Evolutionary conservation across 1,284 basidiomycete genomes (phyloP), one percentile per base, ranked within the genome.

Genomic region (Trichosporon sp.): DNA sequence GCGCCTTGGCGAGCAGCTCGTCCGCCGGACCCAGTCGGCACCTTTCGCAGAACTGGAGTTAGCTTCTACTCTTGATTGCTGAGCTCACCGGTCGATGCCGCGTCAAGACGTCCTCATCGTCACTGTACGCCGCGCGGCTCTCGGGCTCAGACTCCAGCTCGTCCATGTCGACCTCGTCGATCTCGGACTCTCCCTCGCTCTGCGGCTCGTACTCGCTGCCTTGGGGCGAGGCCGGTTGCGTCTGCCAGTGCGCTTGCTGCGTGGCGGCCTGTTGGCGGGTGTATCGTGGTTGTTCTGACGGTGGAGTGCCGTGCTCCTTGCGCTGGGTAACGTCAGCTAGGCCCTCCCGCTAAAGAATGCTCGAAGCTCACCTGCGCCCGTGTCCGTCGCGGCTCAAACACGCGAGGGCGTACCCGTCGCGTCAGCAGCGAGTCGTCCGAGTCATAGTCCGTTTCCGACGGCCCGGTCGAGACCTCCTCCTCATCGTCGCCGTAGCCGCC

Each of bases 21-120:
- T 78, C 74, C 0, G 80, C 79, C 5, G 80, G 80, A 2, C 66
- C 74, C 3, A 71, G 63, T 18, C 56, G 51, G 65, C 81, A 82
- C 65, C 75, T 78, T 60, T 82, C 80, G 72, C 81, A 82, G 35
- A n/a, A 15, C 71, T 66, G 60, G 31, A 66, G 53, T 53, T 11
- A 27, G 18, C 64, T 21, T 2, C 31, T 2, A 60, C 13, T 2
- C 32, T 1, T 18, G 11, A 9, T 8, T 3, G 3, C 2, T 6
- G 18, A 38, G 15, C 74, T 64, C 47, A 74, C 72, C 27, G 53
- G 32, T 56, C 74, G 68, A 51, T 74, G 72, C 23, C 65, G 65
- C 34, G 64, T 69, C 42, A 74, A 44, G 11, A 47, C 65, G 11
- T 67, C 65, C 21, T 53, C 64, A 7, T 66, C 63, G 13, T 65